These are phyloP conservation scores for Schizophyllum amplum DNA, from an alignment of 1,284 basidiomycete genomes.

Conservation along the genomic window DNA sequence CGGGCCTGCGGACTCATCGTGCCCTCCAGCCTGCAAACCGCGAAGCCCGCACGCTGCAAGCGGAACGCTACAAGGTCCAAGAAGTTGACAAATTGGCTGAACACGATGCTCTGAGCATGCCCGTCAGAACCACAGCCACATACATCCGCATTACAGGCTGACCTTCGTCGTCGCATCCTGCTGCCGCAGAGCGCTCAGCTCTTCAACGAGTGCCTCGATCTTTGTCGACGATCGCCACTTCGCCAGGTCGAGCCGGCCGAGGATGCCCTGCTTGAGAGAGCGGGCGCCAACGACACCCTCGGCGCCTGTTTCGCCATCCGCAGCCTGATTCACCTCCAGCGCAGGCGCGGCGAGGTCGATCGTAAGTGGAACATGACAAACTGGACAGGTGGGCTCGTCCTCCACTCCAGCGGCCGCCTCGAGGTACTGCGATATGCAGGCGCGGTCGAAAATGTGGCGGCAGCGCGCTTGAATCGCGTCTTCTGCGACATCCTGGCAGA, in stretches of 20 bases:
- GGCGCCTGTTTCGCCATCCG: background rate
- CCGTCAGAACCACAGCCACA: background rate
- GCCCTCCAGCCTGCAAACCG: constrained; percentile 90
- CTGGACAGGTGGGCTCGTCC: constrained; percentile 82
- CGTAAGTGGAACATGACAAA: constrained; percentile 89
- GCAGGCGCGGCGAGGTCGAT: constrained; percentile 95
- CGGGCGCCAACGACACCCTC: background rate
- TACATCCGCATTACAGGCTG: background rate
- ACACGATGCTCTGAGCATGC: constrained; percentile 67
- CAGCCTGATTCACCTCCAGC: constrained; percentile 69
- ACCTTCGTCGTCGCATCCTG: constrained; percentile 87
- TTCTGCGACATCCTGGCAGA: constrained; percentile 97
- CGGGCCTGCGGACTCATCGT: constrained; percentile 96
- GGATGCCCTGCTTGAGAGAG: constrained; percentile 75
- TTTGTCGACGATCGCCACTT: constrained; percentile 94
- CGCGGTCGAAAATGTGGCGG: constrained; percentile 86
- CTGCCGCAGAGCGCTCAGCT: constrained; percentile 75
- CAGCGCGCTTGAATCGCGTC: constrained; percentile 95
- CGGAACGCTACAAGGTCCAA: constrained; percentile 89
- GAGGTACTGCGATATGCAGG: constrained; percentile 94
- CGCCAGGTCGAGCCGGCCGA: constrained; percentile 83
- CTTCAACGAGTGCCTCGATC: constrained; percentile 95
- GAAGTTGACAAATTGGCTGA: constrained; percentile 90
- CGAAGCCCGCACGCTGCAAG: constrained; percentile 87
- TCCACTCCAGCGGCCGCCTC: constrained; percentile 51